phyloP scores from a whole-genome alignment of 2,329 filamentous ascomycete genomes.

The Harringtonia lauricola region DNA sequence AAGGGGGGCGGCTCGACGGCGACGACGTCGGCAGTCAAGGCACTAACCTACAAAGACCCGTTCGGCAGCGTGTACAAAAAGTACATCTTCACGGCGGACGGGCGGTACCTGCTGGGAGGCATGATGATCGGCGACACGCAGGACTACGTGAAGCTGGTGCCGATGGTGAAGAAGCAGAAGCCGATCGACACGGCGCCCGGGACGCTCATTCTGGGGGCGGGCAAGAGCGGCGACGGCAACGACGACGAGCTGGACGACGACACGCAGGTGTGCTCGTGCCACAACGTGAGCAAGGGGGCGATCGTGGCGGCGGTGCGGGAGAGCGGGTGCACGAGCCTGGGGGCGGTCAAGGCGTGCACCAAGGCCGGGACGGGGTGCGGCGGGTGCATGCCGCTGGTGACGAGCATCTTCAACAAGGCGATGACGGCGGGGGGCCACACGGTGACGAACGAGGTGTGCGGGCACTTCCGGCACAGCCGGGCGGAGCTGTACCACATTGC shows the following conservation, averaged over 20 bases:
- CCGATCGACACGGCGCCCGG: slow-evolving; percentile 65
- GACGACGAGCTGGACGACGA: slow-evolving; percentile 68
- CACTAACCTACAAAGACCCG: slow-evolving; percentile 79
- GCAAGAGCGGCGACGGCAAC: slow-evolving; percentile 63
- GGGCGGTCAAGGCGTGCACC: slow-evolving; percentile 78
- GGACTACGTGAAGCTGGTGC: slow-evolving; percentile 82
- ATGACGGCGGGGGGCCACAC: slow-evolving; percentile 80
- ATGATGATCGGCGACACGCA: slow-evolving; percentile 96
- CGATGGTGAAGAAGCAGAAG: slow-evolving; percentile 78
- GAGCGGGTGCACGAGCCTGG: slow-evolving; percentile 69
- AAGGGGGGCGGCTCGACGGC: slow-evolving; percentile 10
- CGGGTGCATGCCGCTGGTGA: slow-evolving; percentile 80
- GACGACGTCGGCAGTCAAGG: slow-evolving; percentile 51
- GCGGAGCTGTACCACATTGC: slow-evolving; percentile 86
- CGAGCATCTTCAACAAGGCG: slow-evolving; percentile 80
- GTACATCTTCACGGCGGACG: slow-evolving; percentile 80
- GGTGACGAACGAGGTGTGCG: slow-evolving; percentile 76
- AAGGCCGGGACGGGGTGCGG: slow-evolving; percentile 88
- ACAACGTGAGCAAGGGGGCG: slow-evolving; percentile 84
- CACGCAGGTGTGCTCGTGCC: slow-evolving; percentile 84
- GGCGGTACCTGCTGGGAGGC: slow-evolving; percentile 82
- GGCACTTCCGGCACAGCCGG: slow-evolving; percentile 69
- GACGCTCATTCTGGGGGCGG: slow-evolving; percentile 72
- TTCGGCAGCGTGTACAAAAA: slow-evolving; percentile 89
- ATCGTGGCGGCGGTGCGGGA: slow-evolving; percentile 62